A percentile compares a stretch with the other conserved stretches of the same genome.
phyloP scores from a whole-genome alignment of 1,284 basidiomycete species.

The Fomitopsis betulina region DNA sequence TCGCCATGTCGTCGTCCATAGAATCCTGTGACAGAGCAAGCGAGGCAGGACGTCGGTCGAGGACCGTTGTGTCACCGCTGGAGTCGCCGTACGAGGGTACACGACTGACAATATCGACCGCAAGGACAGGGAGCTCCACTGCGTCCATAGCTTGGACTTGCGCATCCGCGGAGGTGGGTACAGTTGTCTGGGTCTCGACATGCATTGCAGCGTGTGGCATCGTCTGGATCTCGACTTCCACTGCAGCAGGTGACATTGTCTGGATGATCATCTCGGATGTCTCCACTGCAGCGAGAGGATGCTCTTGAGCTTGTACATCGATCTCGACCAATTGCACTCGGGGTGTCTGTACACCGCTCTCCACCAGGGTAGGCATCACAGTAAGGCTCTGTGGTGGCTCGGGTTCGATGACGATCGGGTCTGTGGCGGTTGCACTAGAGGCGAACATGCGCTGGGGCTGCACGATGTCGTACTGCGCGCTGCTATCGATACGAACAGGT shows the following conservation, averaged over 20 bases:
- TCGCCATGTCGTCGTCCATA: slow-evolving; percentile 49
- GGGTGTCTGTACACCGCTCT: slow-evolving; percentile 38
- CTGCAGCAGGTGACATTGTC: slow-evolving; percentile 10
- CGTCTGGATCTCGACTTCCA: slow-evolving; percentile 26
- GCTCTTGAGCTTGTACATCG: slow-evolving; percentile 26
- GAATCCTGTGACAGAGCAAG: slow-evolving; percentile 29
- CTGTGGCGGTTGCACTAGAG: slow-evolving; percentile 32
- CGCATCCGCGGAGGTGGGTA: neutral
- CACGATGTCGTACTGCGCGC: slow-evolving; percentile 36
- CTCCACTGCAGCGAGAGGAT: slow-evolving; percentile 7
- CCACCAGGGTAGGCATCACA: slow-evolving; percentile 20
- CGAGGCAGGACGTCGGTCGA: slow-evolving; percentile 33
- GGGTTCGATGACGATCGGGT: slow-evolving; percentile 25
- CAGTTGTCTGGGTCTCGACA: slow-evolving; percentile 12
- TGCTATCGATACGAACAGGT: slow-evolving; percentile 29
- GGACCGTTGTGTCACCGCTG: slow-evolving; percentile 45
- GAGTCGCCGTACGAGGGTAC: slow-evolving; percentile 25
- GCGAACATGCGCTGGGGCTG: slow-evolving; percentile 27
- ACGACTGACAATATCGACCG: neutral
- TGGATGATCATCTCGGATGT: slow-evolving; percentile 32
- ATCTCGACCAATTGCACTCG: slow-evolving; percentile 18
- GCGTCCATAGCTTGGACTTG: slow-evolving; percentile 10
- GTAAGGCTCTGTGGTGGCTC: slow-evolving; percentile 4
- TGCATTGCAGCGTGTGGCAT: neutral
- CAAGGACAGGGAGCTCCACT: slow-evolving; percentile 2